A percentile compares a stretch with the other conserved stretches of the same genome.
Conservation (phyloP, 805 yeast species). For the Ogataea pignaliae region DNA sequence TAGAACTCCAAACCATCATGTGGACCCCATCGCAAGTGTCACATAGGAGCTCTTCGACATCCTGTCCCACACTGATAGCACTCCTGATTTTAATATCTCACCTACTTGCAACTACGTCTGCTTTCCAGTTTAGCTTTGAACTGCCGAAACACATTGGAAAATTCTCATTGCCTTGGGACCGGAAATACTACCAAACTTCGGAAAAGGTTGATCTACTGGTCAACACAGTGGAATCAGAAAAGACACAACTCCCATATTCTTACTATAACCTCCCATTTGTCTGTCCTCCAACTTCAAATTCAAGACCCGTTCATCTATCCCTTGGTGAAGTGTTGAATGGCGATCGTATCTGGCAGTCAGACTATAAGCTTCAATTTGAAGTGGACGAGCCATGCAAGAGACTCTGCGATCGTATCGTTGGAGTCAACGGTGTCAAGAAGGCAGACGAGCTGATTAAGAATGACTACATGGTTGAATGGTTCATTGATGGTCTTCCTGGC, state of each 20-base stretch:
- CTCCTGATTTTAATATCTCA: not conserved
- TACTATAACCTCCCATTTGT: conserved; percentile 77
- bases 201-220: conserved; percentile 66
- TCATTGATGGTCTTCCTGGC: conserved; percentile 78
- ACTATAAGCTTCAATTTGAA: conserved; percentile 59
- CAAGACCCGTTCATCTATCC: conserved; percentile 63
- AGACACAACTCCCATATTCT: conserved; percentile 71
- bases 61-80: too few species aligned
- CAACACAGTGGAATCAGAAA: conserved; percentile 74
- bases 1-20: too few species aligned
- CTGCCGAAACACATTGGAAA: too few species aligned
- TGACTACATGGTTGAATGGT: conserved; percentile 81
- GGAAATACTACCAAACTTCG: conserved; percentile 39
- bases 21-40: too few species aligned
- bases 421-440: conserved; percentile 43
- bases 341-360: conserved; percentile 74
- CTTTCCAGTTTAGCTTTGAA: not conserved
- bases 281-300: conserved; percentile 56
- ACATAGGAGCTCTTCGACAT: too few species aligned
- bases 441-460: conserved; percentile 60
- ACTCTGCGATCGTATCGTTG: conserved; percentile 63
- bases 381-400: conserved; percentile 61
- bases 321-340: conserved; percentile 77
- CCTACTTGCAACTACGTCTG: not conserved
- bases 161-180: conserved; percentile 28